These are phyloP conservation scores for Cephalotrichum gorgonifer DNA, from an alignment of 2,329 filamentous ascomycete species.

Conservation along the genomic window DNA sequence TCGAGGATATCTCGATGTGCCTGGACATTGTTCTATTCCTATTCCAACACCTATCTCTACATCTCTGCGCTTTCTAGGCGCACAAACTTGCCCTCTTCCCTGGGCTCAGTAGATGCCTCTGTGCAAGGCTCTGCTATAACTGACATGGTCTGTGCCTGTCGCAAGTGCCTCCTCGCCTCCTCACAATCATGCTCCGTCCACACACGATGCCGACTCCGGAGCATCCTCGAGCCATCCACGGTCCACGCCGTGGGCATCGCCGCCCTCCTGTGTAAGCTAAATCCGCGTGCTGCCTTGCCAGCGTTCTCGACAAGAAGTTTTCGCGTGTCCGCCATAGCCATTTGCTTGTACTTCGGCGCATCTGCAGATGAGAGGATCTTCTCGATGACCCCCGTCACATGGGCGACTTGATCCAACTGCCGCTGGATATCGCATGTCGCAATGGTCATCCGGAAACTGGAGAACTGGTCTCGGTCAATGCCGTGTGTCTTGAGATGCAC, in stretches of 20 bases:
- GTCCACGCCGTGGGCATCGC: slow-evolving; percentile 8
- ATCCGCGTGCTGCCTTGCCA: slow-evolving; percentile 2
- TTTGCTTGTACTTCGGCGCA: background rate
- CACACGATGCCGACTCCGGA: background rate
- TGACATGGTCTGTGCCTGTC: too few relatives aligned
- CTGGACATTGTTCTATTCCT: too few relatives aligned
- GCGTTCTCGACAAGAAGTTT: background rate
- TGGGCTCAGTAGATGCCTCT: too few relatives aligned
- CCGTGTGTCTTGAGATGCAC: background rate
- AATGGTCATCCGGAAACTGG: background rate
- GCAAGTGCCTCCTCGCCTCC: too few relatives aligned
- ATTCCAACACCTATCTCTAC: too few relatives aligned
- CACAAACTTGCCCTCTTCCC: too few relatives aligned
- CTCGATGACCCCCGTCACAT: background rate
- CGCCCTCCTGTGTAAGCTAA: slow-evolving; percentile 8
- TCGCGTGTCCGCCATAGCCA: background rate
- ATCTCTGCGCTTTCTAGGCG: too few relatives aligned
- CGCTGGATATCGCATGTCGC: slow-evolving; percentile 2
- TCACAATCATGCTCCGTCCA: too few relatives aligned
- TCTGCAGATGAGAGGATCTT: background rate
- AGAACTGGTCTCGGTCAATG: slow-evolving; percentile 4
- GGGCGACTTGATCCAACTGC: slow-evolving; percentile 5
- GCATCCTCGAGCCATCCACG: background rate
- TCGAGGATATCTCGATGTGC: too few relatives aligned
- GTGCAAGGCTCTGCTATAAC: too few relatives aligned